Base-by-base conservation (phyloP, 1,284 basidiomycete species). In the Chalciporus sp. region DNA sequence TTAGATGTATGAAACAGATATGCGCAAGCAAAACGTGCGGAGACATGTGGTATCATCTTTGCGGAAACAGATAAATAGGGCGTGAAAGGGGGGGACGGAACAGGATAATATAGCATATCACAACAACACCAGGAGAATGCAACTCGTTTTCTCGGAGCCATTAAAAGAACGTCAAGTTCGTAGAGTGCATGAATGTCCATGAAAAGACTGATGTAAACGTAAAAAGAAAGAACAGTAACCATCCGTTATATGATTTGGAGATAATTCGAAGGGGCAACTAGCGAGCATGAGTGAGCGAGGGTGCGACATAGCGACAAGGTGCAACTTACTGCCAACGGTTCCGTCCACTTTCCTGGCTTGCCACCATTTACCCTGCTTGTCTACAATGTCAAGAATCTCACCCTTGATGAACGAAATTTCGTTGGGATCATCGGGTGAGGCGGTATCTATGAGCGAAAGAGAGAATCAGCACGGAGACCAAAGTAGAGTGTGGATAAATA, bases 321-420 rank as follows among this genome's bases (percentile, higher is more conserved):
- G 41, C 17, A 5, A 82, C 86, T 73, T 68, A 91, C 88, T 94
- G 77, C 96, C 89, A 60, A 86, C 77, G 56, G 84, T 76, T 47
- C 95, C 96, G 66, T 93, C 88, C 14, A 82, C 70, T 71, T 92
- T 98, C 66, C 80, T 87, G 43, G 94, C 94, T 72, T 96, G 94
- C 93, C 93, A 98, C 93, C 93, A 95, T 72, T 95, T 95, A 50
- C 93, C 94, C 62, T 88, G 84, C 71, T 93, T 95, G 75, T 99
- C 97, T 49, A 96, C 74, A 58, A 99, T 92, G 55, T 98, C 95
- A 60, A 99, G 82, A 41, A 95, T 81, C 69, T 99, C 96, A 49
- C 94, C 94, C 72, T 98, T 98, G 53, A 78, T 70, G 72, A 99
- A 98, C 43, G 92, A 92, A 47, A 99, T 92, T 75, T 99, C 97